Evolutionary conservation across 1,284 basidiomycete species (phyloP).

Genomic region (Ustilago loliicola): DNA sequence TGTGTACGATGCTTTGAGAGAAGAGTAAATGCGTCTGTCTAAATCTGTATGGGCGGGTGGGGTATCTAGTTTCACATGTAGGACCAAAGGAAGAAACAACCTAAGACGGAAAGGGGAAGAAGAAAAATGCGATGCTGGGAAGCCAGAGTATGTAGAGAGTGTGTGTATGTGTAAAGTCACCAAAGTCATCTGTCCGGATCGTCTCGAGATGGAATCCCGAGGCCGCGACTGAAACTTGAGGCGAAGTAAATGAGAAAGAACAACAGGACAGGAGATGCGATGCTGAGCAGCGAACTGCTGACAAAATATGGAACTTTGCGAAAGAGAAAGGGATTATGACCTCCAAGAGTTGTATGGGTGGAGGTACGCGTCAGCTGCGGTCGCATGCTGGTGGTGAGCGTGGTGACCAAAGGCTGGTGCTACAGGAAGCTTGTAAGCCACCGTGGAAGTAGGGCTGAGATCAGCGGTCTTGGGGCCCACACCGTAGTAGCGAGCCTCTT

Average conservation of each 20-base stretch:
- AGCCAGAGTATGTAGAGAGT: constrained; percentile 2
- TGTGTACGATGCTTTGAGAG: constrained; percentile 10
- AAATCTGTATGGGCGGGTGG: constrained; percentile 5
- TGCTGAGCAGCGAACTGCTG: constrained; percentile 9
- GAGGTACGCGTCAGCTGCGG: constrained; percentile 39
- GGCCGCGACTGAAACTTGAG: background rate
- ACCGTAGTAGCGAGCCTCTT: constrained; percentile 45
- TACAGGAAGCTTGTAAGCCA: constrained; percentile 30
- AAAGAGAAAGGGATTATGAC: constrained; percentile 4
- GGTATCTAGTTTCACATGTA: constrained; percentile 18
- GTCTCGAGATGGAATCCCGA: background rate
- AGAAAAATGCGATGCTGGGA: constrained; percentile 2
- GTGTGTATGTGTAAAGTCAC: constrained; percentile 1
- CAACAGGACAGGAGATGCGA: background rate
- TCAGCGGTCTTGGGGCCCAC: constrained; percentile 19
- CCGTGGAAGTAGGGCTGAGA: constrained; percentile 25
- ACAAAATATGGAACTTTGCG: background rate
- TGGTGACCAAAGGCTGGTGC: constrained; percentile 6
- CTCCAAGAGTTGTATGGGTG: constrained; percentile 52
- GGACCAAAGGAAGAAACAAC: constrained; percentile 12
- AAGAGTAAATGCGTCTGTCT: constrained; percentile 1
- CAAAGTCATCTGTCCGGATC: constrained; percentile 4
- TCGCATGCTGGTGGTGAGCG: constrained; percentile 16
- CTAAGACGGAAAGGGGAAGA: background rate
- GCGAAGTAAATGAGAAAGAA: background rate